Evolutionary conservation across 257 asterid species (phyloP).

Genomic region (Knoxia roxburghii): DNA sequence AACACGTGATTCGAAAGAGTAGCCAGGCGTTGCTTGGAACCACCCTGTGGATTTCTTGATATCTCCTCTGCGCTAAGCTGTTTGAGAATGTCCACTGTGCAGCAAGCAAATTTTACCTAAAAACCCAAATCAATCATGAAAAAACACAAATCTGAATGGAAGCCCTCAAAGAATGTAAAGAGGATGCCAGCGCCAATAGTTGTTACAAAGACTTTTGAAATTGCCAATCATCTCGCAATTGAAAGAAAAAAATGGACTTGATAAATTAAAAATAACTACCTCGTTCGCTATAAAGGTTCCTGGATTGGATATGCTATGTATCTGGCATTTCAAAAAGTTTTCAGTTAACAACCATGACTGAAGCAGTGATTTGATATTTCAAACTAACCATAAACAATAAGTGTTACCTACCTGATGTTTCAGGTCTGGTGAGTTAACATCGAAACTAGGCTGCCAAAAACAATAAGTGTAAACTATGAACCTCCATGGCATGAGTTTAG

Average conservation of each 20-base stretch:
- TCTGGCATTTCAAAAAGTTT: conserved; percentile 32
- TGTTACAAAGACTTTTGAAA: not conserved
- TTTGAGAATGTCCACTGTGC: conserved; percentile 81
- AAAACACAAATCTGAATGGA: conserved; percentile 1
- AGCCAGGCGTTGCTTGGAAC: conserved; percentile 73
- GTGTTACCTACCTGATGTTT: conserved; percentile 58
- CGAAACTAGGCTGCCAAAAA: conserved; percentile 80
- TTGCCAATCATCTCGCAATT: not conserved
- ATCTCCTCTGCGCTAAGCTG: conserved; percentile 97
- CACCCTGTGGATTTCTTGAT: conserved; percentile 78
- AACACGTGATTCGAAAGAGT: conserved; percentile 82
- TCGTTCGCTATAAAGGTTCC: conserved; percentile 75
- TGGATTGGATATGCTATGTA: conserved; percentile 75
- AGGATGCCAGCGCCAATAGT: not conserved
- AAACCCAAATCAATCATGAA: conserved; percentile 10
- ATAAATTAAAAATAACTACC: conserved; percentile 37
- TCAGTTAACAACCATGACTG: conserved; percentile 14
- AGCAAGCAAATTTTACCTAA: conserved; percentile 80
- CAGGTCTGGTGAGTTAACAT: conserved; percentile 42
- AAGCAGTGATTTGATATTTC: not conserved
- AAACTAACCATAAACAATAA: not conserved
- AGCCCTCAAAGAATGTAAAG: not conserved
- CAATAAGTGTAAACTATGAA: conserved; percentile 11
- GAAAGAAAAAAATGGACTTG: conserved; percentile 4
- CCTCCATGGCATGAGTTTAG: conserved; percentile 14